Percentiles rank a stretch among this genome's conserved stretches.
These are phyloP conservation scores for Lichtheimia corymbifera DNA, from an alignment of 371 early-diverging fungal species.

Conservation along the genomic window DNA sequence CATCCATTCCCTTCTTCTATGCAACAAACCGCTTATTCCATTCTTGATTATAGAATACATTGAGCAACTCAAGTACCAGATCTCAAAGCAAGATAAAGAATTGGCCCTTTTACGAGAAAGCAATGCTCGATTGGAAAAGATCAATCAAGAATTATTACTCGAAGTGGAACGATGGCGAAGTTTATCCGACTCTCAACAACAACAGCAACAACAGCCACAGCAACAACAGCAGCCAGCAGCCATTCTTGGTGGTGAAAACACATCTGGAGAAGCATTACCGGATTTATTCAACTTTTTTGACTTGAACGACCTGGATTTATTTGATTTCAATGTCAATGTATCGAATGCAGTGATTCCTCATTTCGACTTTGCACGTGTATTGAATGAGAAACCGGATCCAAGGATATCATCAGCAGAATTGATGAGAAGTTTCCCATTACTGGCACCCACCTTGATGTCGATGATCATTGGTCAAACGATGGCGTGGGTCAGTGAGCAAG, in stretches of 20 bases:
- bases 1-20: background rate
- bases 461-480: slow-evolving; percentile 34
- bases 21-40: background rate
- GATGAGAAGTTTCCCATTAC: slow-evolving; percentile 16
- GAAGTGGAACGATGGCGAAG: slow-evolving; percentile 13
- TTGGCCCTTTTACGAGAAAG: slow-evolving; percentile 9
- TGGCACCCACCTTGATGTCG: slow-evolving; percentile 29
- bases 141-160: slow-evolving; percentile 8
- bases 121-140: slow-evolving; percentile 8
- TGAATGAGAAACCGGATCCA: slow-evolving; percentile 5
- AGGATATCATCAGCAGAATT: background rate
- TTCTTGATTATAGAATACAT: slow-evolving; percentile 14
- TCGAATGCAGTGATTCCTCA: slow-evolving; percentile 17
- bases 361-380: slow-evolving; percentile 14
- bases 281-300: slow-evolving; percentile 9
- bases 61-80: slow-evolving; percentile 18
- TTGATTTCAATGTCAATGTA: slow-evolving; percentile 11
- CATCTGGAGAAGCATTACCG: background rate
- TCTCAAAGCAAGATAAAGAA: slow-evolving; percentile 20
- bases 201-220: slow-evolving; percentile 2
- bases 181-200: background rate
- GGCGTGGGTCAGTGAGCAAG: slow-evolving; percentile 6
- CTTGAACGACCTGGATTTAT: slow-evolving; percentile 8
- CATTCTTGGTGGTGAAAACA: background rate
- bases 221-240: background rate